Base-by-base conservation (phyloP, 352 stramenopile species). In the Globisporangium viniferum region DNA sequence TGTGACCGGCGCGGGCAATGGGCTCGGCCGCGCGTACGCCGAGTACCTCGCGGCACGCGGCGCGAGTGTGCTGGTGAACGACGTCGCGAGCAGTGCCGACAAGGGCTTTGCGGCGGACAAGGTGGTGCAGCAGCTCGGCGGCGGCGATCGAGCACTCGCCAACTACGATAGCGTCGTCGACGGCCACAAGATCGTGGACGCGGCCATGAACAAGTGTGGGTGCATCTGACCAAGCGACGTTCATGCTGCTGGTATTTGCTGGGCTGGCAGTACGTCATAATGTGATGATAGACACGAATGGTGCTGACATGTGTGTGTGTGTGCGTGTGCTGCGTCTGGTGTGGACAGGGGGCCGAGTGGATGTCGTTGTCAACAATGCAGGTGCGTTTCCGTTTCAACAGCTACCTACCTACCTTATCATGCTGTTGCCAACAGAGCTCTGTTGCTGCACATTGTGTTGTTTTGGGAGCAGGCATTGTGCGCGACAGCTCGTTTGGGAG, bases 311-410 rank as follows among this genome's bases (percentile, higher is more conserved):
- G 18, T 63, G 14, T 44, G 36, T 2, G 36, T 44, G 36, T 64
- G 18, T 63, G 5, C 5, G 36, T 5, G 10, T 44, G 36, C 10
- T 18, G 10, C 14, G 2, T 44, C 5, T 44, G 35, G 18, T 62
- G 20, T 46, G 33, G n/a, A 48, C 59, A 91, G 82, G 81, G 77
- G 94, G 90, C 0, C 77, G 85, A 10, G 81, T 97, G 59, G 95
- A 98, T 69, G 88, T 98, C 46, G 70, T 98, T 9, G 78, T 98
- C 54, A 98, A 98, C 77, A 98, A 98, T 73, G 95, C 95, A 7
- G 95, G 87, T 62, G 80, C 91, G 67, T 81, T 14, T 10, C 10
- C 20, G 22, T 58, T 9, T 7, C 10, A 15, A 35, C 27, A 29
- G 2, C 31, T 12, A 5, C 5, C 36, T 5, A n/a, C 0, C 31